Conservation (phyloP, 2,329 filamentous ascomycete species). For the Trichoderma breve region DNA sequence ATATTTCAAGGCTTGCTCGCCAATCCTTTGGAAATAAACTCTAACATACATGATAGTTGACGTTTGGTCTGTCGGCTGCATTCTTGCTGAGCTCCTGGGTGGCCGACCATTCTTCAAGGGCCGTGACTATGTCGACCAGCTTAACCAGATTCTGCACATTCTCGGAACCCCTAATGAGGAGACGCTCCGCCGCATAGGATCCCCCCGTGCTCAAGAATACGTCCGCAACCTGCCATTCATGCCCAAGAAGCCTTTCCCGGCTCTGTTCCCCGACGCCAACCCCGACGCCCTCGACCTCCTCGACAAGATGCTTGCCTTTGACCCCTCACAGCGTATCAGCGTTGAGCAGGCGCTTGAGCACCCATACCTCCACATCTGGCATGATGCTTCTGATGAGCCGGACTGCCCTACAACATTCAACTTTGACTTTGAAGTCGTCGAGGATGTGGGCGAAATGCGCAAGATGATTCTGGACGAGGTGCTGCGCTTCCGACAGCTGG, state of each 20-base stretch:
- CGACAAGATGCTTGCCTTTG: conserved; percentile 96
- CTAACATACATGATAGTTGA: conserved; percentile 64
- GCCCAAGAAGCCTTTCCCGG: conserved; percentile 87
- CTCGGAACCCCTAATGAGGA: conserved; percentile 95
- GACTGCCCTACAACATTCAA: conserved; percentile 92
- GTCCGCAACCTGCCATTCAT: conserved; percentile 94
- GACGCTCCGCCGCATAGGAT: conserved; percentile 89
- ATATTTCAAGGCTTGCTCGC: background rate
- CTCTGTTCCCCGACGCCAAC: conserved; percentile 90
- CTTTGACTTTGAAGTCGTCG: conserved; percentile 97
- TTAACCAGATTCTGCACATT: conserved; percentile 98
- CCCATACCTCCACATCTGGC: conserved; percentile 96
- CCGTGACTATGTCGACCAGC: conserved; percentile 97
- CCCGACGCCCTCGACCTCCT: conserved; percentile 92
- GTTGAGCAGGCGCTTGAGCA: conserved; percentile 96
- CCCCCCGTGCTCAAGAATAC: conserved; percentile 94
- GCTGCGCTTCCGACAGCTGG: conserved; percentile 70
- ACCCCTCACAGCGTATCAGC: conserved; percentile 87
- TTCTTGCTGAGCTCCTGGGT: conserved; percentile 91
- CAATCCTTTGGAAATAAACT: background rate
- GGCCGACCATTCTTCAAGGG: conserved; percentile 99
- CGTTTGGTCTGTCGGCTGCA: conserved; percentile 98
- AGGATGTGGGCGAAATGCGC: conserved; percentile 93
- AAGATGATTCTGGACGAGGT: conserved; percentile 98
- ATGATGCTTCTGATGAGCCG: conserved; percentile 94